Evolutionary conservation across 2,329 filamentous ascomycete genomes (phyloP), one percentile per base, ranked within the genome.

Genomic region (Colletotrichum liriopes): DNA sequence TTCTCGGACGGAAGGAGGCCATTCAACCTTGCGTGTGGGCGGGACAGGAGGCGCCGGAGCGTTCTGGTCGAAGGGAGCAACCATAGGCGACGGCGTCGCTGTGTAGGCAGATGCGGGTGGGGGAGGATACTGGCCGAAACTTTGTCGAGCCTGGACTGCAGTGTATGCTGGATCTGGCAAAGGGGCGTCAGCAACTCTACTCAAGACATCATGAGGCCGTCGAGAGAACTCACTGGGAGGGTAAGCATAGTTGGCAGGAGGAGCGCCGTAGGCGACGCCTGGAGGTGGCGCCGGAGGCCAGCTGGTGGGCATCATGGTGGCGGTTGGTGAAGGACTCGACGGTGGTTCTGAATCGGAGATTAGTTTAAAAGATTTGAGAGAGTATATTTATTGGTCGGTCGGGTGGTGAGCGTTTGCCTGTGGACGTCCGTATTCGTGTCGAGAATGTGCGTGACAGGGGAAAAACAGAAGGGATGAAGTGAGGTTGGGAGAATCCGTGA

Each of bases 1-100:
- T 75, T 89, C 87, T 77, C 95, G 93, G 72, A 98, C 94, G n/a
- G 92, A 90, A 54, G 90, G 86, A 41, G 95, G 92, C 92, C 94
- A 98, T 77, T 93, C 90, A 77, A 93, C 91, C 84, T 93, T 94
- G 79, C 87, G 84, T 74, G 83, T 80, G 32, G 81, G 76, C 72
- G 79, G 76, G 55, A 78, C 74, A 73, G 77, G 75, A 75, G 70
- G 45, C 16, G 51, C 45, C 35, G 43, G 43, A 23, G 35, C 54
- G 26, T 16, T 69, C 18, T 69, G 51, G 39, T 72, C 65, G 41
- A 29, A 68, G 51, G 79, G 75, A 74, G 79, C 52, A 49, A 47
- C 71, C 41, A 66, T 32, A 23, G 75, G 71, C 70, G 76, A 76
- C 70, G 78, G 71, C 64, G 75, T 73, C 70, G 76, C 70, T 74